Evolutionary conservation across 148 eudicot species (phyloP).

Genomic region (Tetragonia tetragonoides): DNA sequence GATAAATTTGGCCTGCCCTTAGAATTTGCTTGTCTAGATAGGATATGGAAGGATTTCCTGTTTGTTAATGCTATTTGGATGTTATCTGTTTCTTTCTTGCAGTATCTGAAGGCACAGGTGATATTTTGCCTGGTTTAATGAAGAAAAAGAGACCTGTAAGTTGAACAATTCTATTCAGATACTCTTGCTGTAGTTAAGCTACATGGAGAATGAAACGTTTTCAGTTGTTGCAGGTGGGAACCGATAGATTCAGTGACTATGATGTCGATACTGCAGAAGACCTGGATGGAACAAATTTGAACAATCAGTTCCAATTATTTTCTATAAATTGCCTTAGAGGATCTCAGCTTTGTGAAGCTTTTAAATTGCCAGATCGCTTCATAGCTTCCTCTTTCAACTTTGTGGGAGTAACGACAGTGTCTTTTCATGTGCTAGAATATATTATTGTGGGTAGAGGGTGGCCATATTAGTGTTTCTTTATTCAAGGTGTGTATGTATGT

Average conservation of each 20-base stretch:
- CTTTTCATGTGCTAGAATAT: too few relatives aligned
- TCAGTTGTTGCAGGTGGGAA: slow-evolving; percentile 2
- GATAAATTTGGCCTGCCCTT: too few relatives aligned
- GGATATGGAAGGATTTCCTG: background rate
- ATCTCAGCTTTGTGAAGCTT: background rate
- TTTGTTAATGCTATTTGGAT: background rate
- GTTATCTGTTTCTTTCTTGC: background rate
- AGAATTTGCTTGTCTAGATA: background rate
- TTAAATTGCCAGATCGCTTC: background rate
- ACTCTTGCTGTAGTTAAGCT: background rate
- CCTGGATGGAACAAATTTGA: slow-evolving; percentile 19
- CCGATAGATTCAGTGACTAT: background rate
- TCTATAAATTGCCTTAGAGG: background rate
- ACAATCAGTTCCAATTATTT: background rate
- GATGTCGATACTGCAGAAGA: slow-evolving; percentile 15
- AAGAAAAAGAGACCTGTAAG: background rate
- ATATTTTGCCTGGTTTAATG: slow-evolving; percentile 1
- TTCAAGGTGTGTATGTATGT: too few relatives aligned
- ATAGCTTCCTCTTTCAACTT: too few relatives aligned
- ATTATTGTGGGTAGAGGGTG: too few relatives aligned
- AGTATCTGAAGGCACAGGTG: slow-evolving; percentile 5
- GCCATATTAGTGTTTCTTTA: too few relatives aligned
- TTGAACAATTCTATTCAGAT: background rate
- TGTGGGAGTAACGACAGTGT: too few relatives aligned
- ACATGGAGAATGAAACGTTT: background rate